phyloP scores from a whole-genome alignment of 2,329 filamentous ascomycete species.

The Fusarium redolens region DNA sequence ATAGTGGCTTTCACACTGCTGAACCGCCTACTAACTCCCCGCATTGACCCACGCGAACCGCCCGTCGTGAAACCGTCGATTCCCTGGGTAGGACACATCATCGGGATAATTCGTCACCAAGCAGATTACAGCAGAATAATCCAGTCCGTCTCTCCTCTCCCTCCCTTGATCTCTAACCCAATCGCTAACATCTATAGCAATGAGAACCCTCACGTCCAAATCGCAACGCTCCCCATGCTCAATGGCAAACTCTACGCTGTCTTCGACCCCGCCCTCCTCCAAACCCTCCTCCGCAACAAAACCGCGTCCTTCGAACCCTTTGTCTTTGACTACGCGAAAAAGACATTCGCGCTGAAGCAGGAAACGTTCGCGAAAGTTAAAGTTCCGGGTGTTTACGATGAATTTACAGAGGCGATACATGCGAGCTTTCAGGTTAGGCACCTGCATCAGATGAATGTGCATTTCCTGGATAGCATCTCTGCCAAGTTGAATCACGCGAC shows the following conservation, averaged over 20 bases:
- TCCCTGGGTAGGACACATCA: slow-evolving; percentile 59
- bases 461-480: slow-evolving; percentile 26
- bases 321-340: slow-evolving; percentile 51
- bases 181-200: slow-evolving; percentile 26
- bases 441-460: slow-evolving; percentile 47
- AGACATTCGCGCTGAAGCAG: slow-evolving; percentile 52
- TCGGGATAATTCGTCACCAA: slow-evolving; percentile 54
- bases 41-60: slow-evolving; percentile 54
- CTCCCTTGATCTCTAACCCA: too few species aligned
- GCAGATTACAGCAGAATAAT: slow-evolving; percentile 52
- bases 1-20: slow-evolving; percentile 25
- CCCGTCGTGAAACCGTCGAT: slow-evolving; percentile 54
- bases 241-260: slow-evolving; percentile 58
- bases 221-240: slow-evolving; percentile 59
- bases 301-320: slow-evolving; percentile 57
- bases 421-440: slow-evolving; percentile 48
- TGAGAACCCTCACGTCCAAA: slow-evolving; percentile 43
- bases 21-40: slow-evolving; percentile 30
- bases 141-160: slow-evolving; percentile 46
- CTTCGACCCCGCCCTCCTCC: slow-evolving; percentile 53
- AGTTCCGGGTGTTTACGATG: slow-evolving; percentile 27
- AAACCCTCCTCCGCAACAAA: slow-evolving; percentile 53
- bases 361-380: slow-evolving; percentile 43
- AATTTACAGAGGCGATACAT: slow-evolving; percentile 49
- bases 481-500: slow-evolving; percentile 17